Evolutionary conservation across 1,284 basidiomycete genomes (phyloP), one percentile per base, ranked within the genome.

Genomic region (Volvariella volvacea): DNA sequence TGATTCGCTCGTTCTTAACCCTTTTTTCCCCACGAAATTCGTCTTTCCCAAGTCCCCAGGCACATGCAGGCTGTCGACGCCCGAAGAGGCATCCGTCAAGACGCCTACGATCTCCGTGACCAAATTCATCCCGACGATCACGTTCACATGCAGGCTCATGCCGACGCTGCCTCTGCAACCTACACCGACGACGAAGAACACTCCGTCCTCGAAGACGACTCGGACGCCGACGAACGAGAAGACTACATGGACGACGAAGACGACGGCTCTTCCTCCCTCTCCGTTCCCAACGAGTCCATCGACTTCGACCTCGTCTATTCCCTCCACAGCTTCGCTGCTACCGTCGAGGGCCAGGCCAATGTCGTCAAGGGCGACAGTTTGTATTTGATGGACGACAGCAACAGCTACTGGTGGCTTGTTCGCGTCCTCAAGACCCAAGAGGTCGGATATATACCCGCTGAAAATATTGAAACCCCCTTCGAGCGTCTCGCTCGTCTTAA

Each of bases 381-480:
- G 30, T 85, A 92, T 57, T 71, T 97, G 36, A 89, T 96, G 75
- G 93, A 97, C 66, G 93, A 97, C 62, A 91, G 85, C 49, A 96
- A 97, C 66, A 92, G 88, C 63, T 97, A 96, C 66, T 96, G 93
- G 93, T 96, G 93, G 93, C 83, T 96, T 41, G 92, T 97, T 14
- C 80, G 92, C 43, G 93, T 96, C 3, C 78, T 97, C 55, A 98
- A 94, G 72, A 97, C 91, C 2, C 92, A 98, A 64, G 94, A 97
- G 58, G 92, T 99, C n/a, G 95, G 95, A 1, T 99, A 99, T 64
- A 99, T 99, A 43, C 95, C 95, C 14, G 95, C 95, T 0, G 95
- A 99, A 68, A 99, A 99, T 63, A 97, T 99, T 57, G 96, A 99
- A 65, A 99, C 96, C 0, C 96, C 95, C 0, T 97, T 93, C 56